Conservation (phyloP, 352 stramenopile genomes). For the Globisporangium spiculum region DNA sequence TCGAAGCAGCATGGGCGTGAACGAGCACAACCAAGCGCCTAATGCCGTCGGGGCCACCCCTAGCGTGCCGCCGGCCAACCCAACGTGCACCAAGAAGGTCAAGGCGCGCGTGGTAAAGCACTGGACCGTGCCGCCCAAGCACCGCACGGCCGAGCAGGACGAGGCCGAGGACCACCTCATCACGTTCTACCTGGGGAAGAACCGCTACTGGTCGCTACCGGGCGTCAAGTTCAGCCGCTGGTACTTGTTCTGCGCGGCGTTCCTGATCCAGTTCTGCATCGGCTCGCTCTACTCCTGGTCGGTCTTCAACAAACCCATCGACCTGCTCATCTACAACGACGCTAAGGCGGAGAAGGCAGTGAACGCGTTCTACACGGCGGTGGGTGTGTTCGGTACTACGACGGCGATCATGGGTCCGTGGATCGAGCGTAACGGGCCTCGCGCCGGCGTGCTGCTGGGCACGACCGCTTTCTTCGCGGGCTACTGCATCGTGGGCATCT, state of each 20-base stretch:
- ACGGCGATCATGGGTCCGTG: slow-evolving; percentile 65
- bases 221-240: slow-evolving; percentile 56
- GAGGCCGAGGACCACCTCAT: slow-evolving; percentile 53
- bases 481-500: slow-evolving; percentile 47
- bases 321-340: slow-evolving; percentile 46
- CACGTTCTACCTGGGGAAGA: slow-evolving; percentile 47
- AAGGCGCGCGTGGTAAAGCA: slow-evolving; percentile 31
- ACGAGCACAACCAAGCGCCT: not conserved
- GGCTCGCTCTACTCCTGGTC: slow-evolving; percentile 76
- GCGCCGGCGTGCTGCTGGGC: slow-evolving; percentile 47
- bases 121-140: slow-evolving; percentile 48
- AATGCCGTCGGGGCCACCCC: slow-evolving; percentile 10
- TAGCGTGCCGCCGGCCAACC: slow-evolving; percentile 16
- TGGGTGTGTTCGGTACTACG: slow-evolving; percentile 57
- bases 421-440: slow-evolving; percentile 64
- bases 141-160: slow-evolving; percentile 42
- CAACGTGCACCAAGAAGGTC: slow-evolving; percentile 28
- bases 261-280: slow-evolving; percentile 71
- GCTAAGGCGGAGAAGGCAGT: slow-evolving; percentile 51
- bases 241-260: slow-evolving; percentile 67
- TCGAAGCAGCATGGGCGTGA: slow-evolving; percentile 21
- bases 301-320: slow-evolving; percentile 72
- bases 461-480: slow-evolving; percentile 49
- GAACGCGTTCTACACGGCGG: slow-evolving; percentile 71
- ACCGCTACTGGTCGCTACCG: slow-evolving; percentile 41